phyloP scores from a whole-genome alignment of 352 stramenopile genomes.

The Pythium biforme region DNA sequence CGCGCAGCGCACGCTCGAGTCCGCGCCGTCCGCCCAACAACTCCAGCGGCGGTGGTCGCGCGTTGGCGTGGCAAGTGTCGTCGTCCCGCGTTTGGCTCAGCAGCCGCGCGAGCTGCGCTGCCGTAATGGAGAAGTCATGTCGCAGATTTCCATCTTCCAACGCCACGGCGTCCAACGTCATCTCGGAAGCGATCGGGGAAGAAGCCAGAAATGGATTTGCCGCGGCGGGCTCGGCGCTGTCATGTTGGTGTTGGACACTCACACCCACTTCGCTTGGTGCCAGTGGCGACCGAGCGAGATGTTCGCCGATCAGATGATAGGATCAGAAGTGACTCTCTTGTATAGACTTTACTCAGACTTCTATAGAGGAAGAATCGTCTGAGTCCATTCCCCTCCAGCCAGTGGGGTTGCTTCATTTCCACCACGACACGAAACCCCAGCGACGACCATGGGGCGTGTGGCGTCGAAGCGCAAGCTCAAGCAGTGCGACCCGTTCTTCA shows the following conservation, averaged over 20 bases:
- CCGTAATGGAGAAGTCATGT: neutral
- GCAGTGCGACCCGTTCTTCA: slow-evolving; percentile 86
- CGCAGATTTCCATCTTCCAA: neutral
- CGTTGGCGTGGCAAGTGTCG: neutral
- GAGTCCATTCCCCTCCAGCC: slow-evolving; percentile 23
- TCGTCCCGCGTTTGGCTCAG: neutral
- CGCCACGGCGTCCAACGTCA: neutral
- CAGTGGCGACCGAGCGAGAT: too few species aligned
- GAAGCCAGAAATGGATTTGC: too few species aligned
- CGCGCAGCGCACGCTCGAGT: neutral
- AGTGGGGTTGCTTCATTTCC: neutral
- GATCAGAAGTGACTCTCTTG: neutral
- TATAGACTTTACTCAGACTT: slow-evolving; percentile 1
- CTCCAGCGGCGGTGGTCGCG: neutral
- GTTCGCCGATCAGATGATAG: neutral
- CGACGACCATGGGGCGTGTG: slow-evolving; percentile 63
- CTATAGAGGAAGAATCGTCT: slow-evolving; percentile 1
- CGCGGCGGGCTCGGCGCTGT: too few species aligned
- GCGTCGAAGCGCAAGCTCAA: slow-evolving; percentile 83
- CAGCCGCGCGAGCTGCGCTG: neutral
- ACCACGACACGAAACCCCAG: neutral
- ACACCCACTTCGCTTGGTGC: too few species aligned
- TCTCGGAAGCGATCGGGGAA: too few species aligned
- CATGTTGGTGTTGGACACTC: too few species aligned
- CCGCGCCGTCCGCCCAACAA: neutral